Base-by-base conservation (phyloP, 345 rosid genomes). In the Bruguiera parviflora region DNA sequence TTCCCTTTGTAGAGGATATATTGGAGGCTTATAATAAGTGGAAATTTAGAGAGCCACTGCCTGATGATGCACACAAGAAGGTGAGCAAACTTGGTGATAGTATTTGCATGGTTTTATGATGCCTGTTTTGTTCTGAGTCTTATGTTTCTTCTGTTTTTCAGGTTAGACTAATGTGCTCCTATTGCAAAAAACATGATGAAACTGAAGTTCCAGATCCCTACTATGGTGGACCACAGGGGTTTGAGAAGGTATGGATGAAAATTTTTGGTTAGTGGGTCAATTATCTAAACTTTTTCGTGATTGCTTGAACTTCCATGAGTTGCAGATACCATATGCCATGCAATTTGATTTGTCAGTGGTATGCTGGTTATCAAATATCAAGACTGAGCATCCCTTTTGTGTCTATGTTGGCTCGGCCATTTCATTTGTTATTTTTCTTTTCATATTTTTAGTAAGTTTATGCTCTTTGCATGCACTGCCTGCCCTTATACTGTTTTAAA, bases 151-250 rank as follows among this genome's bases (percentile, higher is more conserved):
- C 53, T 68, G 53, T 35, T 39, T 72, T 32, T 77, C 90, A 94
- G 98, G 97, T 95, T 71, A 87, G 77, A 76, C 75, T 89, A 28
- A 89, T 91, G 97, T 91, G 99, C 79, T 88, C 93, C 0, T 95
- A 88, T 68, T 95, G 93, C 77, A 91, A 91, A 92, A 89, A 87
- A 66, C 96, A 91, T 32, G 77, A 79, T 31, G 97, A 89, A 67
- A 87, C 83, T 6, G 90, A 86, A 77, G 97, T 95, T 24, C 96
- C 99, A 0, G 97, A 95, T 75, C 97, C 97, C 16, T 95, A 91
- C 66, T 88, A 85, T 56, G 97, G 97, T 59, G 99, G 99, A 72
- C 81, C 95, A 18, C 92, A 89, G 80, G 96, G 97, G 71, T 95
- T 95, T 69, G 97, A 91, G 80, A 95, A 87, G 96, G 97, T 95